Percentiles rank a stretch among this genome's conserved stretches.
These are phyloP conservation scores for Parmales sp. DNA, from an alignment of 108 stramenopile species.

Conservation along the genomic window DNA sequence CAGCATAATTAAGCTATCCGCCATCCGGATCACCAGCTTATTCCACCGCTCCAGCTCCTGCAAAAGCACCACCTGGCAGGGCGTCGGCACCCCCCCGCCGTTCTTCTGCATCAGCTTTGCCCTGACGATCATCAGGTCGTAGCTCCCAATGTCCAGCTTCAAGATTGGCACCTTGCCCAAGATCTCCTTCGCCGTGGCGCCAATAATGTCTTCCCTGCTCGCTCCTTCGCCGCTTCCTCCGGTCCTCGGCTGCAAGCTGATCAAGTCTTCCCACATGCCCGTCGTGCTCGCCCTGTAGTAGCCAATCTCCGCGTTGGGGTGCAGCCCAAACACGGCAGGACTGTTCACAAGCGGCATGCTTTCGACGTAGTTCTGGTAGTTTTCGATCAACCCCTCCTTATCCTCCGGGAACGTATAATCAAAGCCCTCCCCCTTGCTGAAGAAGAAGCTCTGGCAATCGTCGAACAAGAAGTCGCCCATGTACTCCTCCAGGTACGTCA, in stretches of 20 bases:
- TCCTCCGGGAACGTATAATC: constrained; percentile 37
- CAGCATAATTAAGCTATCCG: constrained; percentile 31
- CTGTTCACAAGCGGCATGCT: constrained; percentile 44
- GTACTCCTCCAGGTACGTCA: constrained; percentile 55
- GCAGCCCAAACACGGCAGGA: constrained; percentile 58
- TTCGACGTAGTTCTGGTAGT: constrained; percentile 37
- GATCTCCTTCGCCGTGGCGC: constrained; percentile 29
- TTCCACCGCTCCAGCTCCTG: constrained; percentile 69
- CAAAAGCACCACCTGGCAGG: constrained; percentile 51
- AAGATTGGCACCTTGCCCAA: constrained; percentile 40
- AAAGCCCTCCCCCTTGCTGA: constrained; percentile 38
- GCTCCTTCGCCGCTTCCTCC: constrained; percentile 30
- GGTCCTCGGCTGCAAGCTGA: constrained; percentile 43
- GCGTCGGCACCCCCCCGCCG: constrained; percentile 14
- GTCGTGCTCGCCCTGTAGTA: constrained; percentile 49
- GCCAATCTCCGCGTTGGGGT: constrained; percentile 63
- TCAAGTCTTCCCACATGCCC: constrained; percentile 46
- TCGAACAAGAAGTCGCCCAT: constrained; percentile 67
- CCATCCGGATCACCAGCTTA: constrained; percentile 37
- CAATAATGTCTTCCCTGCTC: constrained; percentile 46
- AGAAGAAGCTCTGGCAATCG: constrained; percentile 54
- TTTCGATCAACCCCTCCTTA: constrained; percentile 26
- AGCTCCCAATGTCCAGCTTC: constrained; percentile 16
- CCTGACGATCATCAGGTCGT: constrained; percentile 18
- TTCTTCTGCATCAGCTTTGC: neutral